Base-by-base conservation (phyloP, 2,329 filamentous ascomycete genomes). In the Nemania diffusa region DNA sequence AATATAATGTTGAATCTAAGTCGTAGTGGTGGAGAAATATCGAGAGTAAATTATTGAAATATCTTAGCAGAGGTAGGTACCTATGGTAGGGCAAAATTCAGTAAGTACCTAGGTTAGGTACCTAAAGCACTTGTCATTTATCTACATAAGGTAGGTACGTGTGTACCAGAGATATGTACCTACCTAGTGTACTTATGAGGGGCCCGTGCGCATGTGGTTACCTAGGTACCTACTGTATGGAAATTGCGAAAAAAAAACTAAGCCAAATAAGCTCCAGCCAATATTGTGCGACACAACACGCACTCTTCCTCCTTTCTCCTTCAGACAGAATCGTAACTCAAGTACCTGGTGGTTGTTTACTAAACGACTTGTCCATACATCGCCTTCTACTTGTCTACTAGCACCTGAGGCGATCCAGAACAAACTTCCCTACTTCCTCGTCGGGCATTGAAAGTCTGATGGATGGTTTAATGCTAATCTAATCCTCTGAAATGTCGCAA, bases 401-500 rank as follows among this genome's bases (percentile, higher is more conserved):
- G 61, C 53, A 51, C 29, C 32, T 52, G 56, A 55, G 32, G 40
- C 57, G 51, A 37, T 62, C 15, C 44, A 44, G 60, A 60, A 20
- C 57, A 62, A 58, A 55, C 24, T 11, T 27, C 50, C 50, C 29
- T 50, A 50, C 44, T 61, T 69, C 42, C 58, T 62, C 55, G 26
- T 52, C 46, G 51, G 53, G 56, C 57, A 53, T 69, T 62, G 52
- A 57, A 52, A 48, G 60, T 44, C 13, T 63, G 57, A 70, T 64
- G 68, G 56, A 64, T 60, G 65, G 53, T 51, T 62, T 65, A 52
- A 34, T 69, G 65, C 63, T 65, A 65, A 68, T 62, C 59, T 65
- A 48, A 64, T 48, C 55, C 58, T 55, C 44, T 69, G 69, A 65
- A 65, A 71, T 71, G 69, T 71, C 69, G 68, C 64, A 67, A 58